phyloP scores from a whole-genome alignment of 805 yeast genomes.

The Brettanomyces naardenensis region DNA sequence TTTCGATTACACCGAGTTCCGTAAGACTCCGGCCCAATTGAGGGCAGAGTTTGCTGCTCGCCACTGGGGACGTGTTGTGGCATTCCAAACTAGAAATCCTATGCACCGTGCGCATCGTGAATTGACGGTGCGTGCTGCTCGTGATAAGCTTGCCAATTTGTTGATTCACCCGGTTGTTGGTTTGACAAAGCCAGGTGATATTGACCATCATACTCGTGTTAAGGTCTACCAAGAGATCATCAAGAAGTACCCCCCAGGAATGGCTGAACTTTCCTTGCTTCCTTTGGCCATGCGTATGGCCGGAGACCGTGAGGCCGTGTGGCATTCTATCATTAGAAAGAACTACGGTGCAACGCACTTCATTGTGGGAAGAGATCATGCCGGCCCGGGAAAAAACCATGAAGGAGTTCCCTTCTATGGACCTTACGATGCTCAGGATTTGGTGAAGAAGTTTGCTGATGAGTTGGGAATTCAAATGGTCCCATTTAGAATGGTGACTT shows the following conservation, averaged over 20 bases:
- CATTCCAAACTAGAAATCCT: slow-evolving; percentile 97
- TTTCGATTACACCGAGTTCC: slow-evolving; percentile 80
- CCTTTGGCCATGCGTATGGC: slow-evolving; percentile 99
- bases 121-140: slow-evolving; percentile 93
- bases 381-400: slow-evolving; percentile 89
- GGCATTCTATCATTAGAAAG: slow-evolving; percentile 97
- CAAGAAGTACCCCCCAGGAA: slow-evolving; percentile 89
- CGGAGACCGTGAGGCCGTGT: slow-evolving; percentile 95
- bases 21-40: slow-evolving; percentile 87
- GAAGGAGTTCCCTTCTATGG: slow-evolving; percentile 93
- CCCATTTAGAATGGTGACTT: slow-evolving; percentile 95
- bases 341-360: slow-evolving; percentile 96
- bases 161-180: slow-evolving; percentile 97
- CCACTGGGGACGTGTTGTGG: slow-evolving; percentile 86
- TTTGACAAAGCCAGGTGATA: slow-evolving; percentile 94
- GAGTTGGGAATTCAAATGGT: slow-evolving; percentile 88
- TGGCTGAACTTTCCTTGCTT: slow-evolving; percentile 79
- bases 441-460: slow-evolving; percentile 65
- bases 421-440: slow-evolving; percentile 91
- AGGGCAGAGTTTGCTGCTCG: slow-evolving; percentile 74
- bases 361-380: slow-evolving; percentile 97
- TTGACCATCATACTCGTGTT: slow-evolving; percentile 95
- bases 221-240: slow-evolving; percentile 89
- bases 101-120: slow-evolving; percentile 99
- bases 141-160: slow-evolving; percentile 78